Percentiles rank a stretch among this genome's conserved stretches.
Evolutionary conservation across 352 stramenopile species (phyloP).

Genomic region (Elongisporangium undulatum): DNA sequence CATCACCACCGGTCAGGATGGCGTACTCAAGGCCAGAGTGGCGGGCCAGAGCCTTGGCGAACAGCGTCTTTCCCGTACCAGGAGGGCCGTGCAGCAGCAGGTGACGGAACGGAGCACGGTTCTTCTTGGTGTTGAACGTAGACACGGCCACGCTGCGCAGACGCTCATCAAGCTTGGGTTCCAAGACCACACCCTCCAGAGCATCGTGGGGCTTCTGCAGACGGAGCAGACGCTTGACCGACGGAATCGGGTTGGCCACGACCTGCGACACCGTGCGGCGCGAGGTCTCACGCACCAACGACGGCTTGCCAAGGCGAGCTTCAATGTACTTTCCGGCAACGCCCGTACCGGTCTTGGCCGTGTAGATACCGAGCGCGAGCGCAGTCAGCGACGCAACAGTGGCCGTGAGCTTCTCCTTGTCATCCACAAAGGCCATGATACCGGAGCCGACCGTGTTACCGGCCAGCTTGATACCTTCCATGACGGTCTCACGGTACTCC

Average conservation of each 20-base stretch:
- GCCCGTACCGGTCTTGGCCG: constrained; percentile 89
- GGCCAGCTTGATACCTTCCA: constrained; percentile 95
- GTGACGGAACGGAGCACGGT: constrained; percentile 97
- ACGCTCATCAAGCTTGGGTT: constrained; percentile 92
- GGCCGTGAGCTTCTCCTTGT: constrained; percentile 95
- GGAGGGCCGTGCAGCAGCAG: constrained; percentile 97
- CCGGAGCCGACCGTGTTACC: constrained; percentile 92
- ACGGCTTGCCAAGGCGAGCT: constrained; percentile 94
- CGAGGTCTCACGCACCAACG: constrained; percentile 97
- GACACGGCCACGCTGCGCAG: constrained; percentile 94
- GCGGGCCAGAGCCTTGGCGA: constrained; percentile 95
- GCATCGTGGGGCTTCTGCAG: constrained; percentile 89
- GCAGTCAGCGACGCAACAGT: constrained; percentile 93
- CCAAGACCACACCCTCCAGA: constrained; percentile 94
- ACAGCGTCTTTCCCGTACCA: constrained; percentile 99
- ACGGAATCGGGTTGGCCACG: constrained; percentile 81
- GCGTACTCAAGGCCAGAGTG: constrained; percentile 98
- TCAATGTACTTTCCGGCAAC: constrained; percentile 96
- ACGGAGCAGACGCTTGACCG: constrained; percentile 86
- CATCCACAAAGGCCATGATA: constrained; percentile 91
- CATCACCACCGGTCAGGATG: constrained; percentile 98
- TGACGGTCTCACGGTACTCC: constrained; percentile 90
- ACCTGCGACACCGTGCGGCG: constrained; percentile 82
- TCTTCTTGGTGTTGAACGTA: constrained; percentile 98
- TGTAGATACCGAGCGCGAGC: constrained; percentile 96